phyloP scores from a whole-genome alignment of 306 rosid genomes.

The Benincasa hispida region DNA sequence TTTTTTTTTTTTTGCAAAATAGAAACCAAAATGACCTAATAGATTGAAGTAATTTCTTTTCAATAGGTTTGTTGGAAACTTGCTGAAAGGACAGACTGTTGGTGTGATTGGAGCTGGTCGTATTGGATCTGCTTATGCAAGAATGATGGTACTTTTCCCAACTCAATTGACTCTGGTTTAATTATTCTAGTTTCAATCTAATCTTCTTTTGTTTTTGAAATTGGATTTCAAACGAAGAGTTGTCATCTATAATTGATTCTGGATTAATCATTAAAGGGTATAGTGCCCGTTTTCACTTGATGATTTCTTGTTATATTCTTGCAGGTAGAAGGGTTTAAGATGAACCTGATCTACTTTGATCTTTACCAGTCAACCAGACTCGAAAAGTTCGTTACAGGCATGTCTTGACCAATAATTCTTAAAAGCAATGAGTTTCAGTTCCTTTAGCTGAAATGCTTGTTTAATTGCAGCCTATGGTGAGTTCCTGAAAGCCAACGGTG shows the following conservation, averaged over 20 bases:
- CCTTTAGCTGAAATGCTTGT: conserved; percentile 14
- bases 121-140: conserved; percentile 95
- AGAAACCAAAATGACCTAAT: not conserved
- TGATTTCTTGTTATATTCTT: conserved; percentile 4
- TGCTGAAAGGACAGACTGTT: conserved; percentile 95
- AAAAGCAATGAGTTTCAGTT: not conserved
- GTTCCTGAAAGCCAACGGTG: conserved; percentile 84
- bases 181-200: not conserved
- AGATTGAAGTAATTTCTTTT: not conserved
- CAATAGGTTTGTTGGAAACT: conserved; percentile 79
- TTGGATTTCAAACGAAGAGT: not conserved
- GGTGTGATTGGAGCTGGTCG: conserved; percentile 99
- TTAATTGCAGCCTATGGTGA: conserved; percentile 60
- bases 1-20: too few species aligned
- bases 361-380: conserved; percentile 88
- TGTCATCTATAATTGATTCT: not conserved
- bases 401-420: conserved; percentile 17
- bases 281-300: not conserved
- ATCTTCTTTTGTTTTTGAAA: not conserved
- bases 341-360: conserved; percentile 93
- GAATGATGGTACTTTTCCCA: conserved; percentile 73
- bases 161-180: not conserved
- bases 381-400: conserved; percentile 95
- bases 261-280: not conserved
- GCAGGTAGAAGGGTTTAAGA: conserved; percentile 99